Base-by-base conservation (phyloP, 192 early-diverging fungal genomes). In the Spizellomyces sp. region DNA sequence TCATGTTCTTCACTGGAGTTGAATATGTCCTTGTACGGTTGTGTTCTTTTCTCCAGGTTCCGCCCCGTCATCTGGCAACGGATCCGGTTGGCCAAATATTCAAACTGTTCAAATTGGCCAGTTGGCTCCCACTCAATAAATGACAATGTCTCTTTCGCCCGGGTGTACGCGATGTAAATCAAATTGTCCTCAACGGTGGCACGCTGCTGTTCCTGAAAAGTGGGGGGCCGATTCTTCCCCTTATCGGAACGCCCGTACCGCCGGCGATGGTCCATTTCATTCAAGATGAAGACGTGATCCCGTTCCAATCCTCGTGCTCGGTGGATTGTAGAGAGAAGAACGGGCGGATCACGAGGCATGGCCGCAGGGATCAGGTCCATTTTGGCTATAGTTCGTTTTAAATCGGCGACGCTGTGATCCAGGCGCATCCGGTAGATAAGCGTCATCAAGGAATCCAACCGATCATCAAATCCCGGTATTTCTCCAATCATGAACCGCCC, bases 91-190 rank as follows among this genome's bases (percentile, higher is more conserved):
- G 17, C 15, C 7, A 74, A 41, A 43, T 74, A 67, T 17, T 72
- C 63, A 48, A 52, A 72, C 27, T n/a, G 12, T 43, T 44, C 7
- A 42, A 42, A 17, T 41, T 47, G 12, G 41, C 36, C 67, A 17
- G 1, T 27, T 5, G 70, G 45, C 19, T 64, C 5, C 72, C 72
- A 74, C 61, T 59, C 44, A 15, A 58, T 47, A 47, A 74, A 74
- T 4, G 44, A n/a, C 12, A 74, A 47, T 7, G 36, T 12, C 14
- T 21, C 58, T 19, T 50, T 56, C n/a, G 72, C 56, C 6, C 72
- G 72, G 8, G 72, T 74, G 56, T 59, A 67, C 17, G 72, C 72
- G 9, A 74, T 74, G 57, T 74, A 74, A 46, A 67, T 66, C 42
- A 74, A 48, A 19, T 74, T 74, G 9, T 61, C 57, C 45, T 70